Base-by-base conservation (phyloP, 148 eudicot species). In the Silene conica region DNA sequence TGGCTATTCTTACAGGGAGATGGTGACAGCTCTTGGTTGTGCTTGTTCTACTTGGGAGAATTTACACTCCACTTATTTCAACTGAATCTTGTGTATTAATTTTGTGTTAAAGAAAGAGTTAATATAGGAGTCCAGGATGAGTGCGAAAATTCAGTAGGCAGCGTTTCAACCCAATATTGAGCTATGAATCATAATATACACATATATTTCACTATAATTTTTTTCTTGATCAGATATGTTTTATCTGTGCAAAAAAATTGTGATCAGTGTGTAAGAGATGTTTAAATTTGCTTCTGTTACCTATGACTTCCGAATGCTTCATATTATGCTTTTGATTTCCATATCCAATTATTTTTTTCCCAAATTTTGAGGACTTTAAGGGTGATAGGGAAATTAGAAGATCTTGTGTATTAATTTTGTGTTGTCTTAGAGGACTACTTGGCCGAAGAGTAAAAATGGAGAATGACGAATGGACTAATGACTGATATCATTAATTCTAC, bases 401-500 rank as follows among this genome's bases (percentile, higher is more conserved):
- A 63, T 63, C 3, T 63, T 63, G 66, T 63, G 66, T 26, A 25
- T 26, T 63, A 38, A 63, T 63, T 16, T 25, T 8, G 16, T 25
- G 5, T 26, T 7, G 43, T 38, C 8, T 38, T 2, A 63, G n/a
- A 14, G 66, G 15, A 25, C 7, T 25, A 54, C 57, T 13, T 15
- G 41, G 48, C 69, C 48, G n/a, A 65, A 31, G 48, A 16, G 48
- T 7, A 31, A n/a, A 31, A 65, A n/a, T 8, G 50, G 48, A 65
- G 19, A 28, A 31, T 52, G 43, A 38, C 43, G 43, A 38, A 38
- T 38, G 11, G 43, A 38, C 43, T 8, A 38, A 38, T 38, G 11
- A 61, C 71, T 65, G 55, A 79, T 64, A 19, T n/a, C 55, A 67
- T 80, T 12, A 38, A 54, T 14, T 43, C 69, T 58, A 43, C 72